Percentiles rank a stretch among this genome's conserved stretches.
phyloP scores from a whole-genome alignment of 2,329 filamentous ascomycete species.

The Tetracladium maxilliforme region DNA sequence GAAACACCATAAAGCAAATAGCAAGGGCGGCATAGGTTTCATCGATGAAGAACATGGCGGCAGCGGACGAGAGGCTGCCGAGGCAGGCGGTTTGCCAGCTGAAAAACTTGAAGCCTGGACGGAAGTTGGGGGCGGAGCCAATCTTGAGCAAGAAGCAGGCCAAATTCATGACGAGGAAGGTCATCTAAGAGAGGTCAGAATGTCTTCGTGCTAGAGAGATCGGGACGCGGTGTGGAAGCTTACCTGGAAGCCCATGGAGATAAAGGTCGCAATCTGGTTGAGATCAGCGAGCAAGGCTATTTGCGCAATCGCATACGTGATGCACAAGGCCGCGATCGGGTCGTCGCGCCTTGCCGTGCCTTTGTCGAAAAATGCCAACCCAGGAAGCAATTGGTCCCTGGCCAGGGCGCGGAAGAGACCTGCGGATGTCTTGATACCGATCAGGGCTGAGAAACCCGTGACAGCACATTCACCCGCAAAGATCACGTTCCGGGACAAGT shows the following conservation, averaged over 20 bases:
- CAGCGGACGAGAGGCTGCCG: constrained; percentile 61
- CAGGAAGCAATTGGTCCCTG: constrained; percentile 64
- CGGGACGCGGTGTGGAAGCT: constrained; percentile 11
- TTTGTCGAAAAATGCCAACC: constrained; percentile 57
- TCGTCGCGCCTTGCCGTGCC: constrained; percentile 61
- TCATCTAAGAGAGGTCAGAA: constrained; percentile 42
- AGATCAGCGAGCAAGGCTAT: constrained; percentile 69
- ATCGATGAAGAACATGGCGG: constrained; percentile 84
- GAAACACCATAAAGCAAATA: constrained; percentile 55
- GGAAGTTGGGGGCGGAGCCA: constrained; percentile 76
- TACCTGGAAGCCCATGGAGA: constrained; percentile 77
- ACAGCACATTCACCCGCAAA: constrained; percentile 73
- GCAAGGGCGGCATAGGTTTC: constrained; percentile 65
- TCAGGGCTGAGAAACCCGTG: constrained; percentile 71
- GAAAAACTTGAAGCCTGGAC: constrained; percentile 81
- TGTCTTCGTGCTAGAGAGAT: too few relatives aligned
- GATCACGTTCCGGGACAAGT: constrained; percentile 57
- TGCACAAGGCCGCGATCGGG: constrained; percentile 59
- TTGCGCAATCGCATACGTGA: constrained; percentile 65
- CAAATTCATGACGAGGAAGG: constrained; percentile 76
- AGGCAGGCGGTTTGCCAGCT: constrained; percentile 68
- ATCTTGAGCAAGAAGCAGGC: constrained; percentile 80
- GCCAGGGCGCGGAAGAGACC: constrained; percentile 76
- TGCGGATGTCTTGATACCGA: constrained; percentile 75
- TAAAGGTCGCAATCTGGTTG: constrained; percentile 78